Evolutionary conservation across 345 rosid species (phyloP).

Genomic region (Syzygium aromaticum): DNA sequence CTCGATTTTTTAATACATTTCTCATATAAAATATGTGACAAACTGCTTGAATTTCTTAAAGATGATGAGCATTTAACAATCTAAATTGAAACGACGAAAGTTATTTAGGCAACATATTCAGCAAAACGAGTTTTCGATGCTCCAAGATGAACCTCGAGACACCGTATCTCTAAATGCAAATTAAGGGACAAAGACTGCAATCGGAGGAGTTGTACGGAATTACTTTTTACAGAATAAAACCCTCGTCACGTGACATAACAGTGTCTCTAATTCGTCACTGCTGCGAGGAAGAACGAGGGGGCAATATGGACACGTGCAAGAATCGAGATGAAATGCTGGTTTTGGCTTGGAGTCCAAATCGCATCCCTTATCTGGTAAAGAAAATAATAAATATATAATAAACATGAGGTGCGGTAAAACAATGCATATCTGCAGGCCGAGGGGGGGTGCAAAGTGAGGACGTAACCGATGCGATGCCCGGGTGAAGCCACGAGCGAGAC

Average conservation of each 20-base stretch:
- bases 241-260: background rate
- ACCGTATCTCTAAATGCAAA: background rate
- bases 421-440: background rate
- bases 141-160: background rate
- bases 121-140: accelerated
- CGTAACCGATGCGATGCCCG: background rate
- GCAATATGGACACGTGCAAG: background rate
- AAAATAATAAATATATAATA: background rate
- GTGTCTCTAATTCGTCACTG: background rate
- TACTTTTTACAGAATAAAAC: background rate
- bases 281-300: background rate
- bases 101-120: background rate
- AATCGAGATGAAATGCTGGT: background rate
- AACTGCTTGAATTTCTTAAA: background rate
- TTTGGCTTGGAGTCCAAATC: no score
- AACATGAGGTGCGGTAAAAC: background rate
- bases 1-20: background rate
- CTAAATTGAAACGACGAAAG: background rate
- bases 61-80: background rate
- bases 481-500: background rate
- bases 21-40: background rate
- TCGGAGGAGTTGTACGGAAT: background rate
- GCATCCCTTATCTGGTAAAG: background rate
- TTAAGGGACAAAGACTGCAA: background rate
- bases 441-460: background rate